Percentiles rank a stretch among this genome's conserved stretches.
Evolutionary conservation across 164 flowering plant species (phyloP).

Genomic region (Aristolochia fimbriata): DNA sequence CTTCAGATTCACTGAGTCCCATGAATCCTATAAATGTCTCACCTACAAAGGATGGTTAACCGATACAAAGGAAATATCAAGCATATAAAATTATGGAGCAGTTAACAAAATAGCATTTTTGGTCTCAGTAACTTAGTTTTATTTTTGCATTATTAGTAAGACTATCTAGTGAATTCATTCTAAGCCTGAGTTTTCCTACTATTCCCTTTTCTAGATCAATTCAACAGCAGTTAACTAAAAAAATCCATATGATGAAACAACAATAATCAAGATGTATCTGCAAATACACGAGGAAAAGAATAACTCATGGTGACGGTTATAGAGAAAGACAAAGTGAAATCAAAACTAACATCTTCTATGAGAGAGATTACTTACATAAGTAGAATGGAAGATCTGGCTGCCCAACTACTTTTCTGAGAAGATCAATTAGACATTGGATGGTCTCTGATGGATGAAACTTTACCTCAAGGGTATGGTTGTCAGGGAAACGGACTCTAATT

Average conservation of each 20-base stretch:
- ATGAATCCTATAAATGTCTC: no score
- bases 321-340: not conserved
- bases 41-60: no score
- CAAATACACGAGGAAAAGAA: not conserved
- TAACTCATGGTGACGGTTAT: not conserved
- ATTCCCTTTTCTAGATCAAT: not conserved
- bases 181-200: not conserved
- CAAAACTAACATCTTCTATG: not conserved
- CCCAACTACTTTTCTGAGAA: constrained; percentile 55
- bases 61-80: no score
- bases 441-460: constrained; percentile 84
- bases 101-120: no score
- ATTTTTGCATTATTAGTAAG: no score
- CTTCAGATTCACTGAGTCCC: no score
- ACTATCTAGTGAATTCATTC: no score
- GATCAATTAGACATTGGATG: constrained; percentile 57
- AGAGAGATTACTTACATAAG: constrained; percentile 42
- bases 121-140: no score
- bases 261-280: not conserved
- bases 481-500: constrained; percentile 88
- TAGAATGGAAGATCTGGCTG: constrained; percentile 75
- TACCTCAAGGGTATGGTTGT: constrained; percentile 68
- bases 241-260: not conserved
- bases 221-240: not conserved
- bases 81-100: no score